Percentiles rank a stretch among this genome's conserved stretches.
Conservation (phyloP, 2,329 filamentous ascomycete genomes). For the Phoma herbarum region DNA sequence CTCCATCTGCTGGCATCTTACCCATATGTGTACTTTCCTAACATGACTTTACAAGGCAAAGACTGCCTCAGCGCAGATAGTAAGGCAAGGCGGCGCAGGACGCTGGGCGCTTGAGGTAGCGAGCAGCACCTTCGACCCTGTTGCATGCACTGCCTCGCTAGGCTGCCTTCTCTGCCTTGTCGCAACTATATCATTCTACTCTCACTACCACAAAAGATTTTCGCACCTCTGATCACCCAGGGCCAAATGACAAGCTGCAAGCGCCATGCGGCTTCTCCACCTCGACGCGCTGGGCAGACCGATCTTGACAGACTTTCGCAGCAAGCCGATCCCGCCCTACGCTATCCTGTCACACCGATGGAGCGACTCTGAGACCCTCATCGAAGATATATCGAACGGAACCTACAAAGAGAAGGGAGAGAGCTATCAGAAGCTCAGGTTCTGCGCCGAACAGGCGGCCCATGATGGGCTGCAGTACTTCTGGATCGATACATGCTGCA, state of each 20-base stretch:
- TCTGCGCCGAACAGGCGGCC: constrained; percentile 32
- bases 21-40: constrained; percentile 3
- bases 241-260: background rate
- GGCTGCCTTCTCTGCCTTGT: constrained; percentile 10
- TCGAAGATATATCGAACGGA: constrained; percentile 32
- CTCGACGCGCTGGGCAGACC: constrained; percentile 15
- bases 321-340: constrained; percentile 33
- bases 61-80: background rate
- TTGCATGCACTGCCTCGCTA: constrained; percentile 17
- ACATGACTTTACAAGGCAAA: background rate
- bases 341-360: constrained; percentile 51
- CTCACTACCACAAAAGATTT: background rate
- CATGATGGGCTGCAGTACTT: constrained; percentile 31
- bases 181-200: background rate
- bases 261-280: constrained; percentile 24
- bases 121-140: constrained; percentile 7
- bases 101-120: background rate
- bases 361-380: constrained; percentile 40
- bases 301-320: constrained; percentile 25
- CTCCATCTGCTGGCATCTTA: background rate
- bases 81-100: constrained; percentile 3
- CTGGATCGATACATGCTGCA: constrained; percentile 11
- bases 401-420: constrained; percentile 23
- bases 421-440: constrained; percentile 29
- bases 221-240: background rate